Base-by-base conservation (phyloP, 1,284 basidiomycete species). In the Sphaerobolus stellatus region DNA sequence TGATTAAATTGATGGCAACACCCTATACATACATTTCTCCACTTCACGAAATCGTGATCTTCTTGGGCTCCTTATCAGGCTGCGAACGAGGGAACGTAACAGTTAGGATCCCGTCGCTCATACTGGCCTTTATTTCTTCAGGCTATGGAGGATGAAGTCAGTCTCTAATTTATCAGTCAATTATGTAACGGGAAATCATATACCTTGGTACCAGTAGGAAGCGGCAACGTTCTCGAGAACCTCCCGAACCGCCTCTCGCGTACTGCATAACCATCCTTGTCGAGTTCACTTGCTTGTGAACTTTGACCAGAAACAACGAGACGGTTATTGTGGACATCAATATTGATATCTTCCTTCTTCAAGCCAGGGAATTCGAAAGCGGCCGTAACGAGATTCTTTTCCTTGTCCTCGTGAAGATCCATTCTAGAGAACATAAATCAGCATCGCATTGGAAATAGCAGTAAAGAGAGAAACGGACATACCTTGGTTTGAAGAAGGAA, bases 221-320 rank as follows among this genome's bases (percentile, higher is more conserved):
- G 59, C 28, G 66, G 64, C 49, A 76, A 56, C 4, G 75, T 74
- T 62, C 84, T 75, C 48, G 69, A 63, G 65, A 82, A 77, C 29
- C 70, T 64, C 22, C 83, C 83, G 58, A 74, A 81, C 61, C 72
- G 77, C 54, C 84, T 73, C 65, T 88, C 84, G 48, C 77, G 74
- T 16, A 81, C 68, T 22, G 71, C 69, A 51, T 71, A 82, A 24
- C 77, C 78, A 20, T 66, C 61, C 61, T 78, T 74, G 3, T 75
- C 72, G 30, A 64, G 66, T 14, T 76, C 64, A 14, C 64, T 40
- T 3, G 64, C 62, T 13, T 64, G 24, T 43, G 67, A 70, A 11
- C 59, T 66, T 67, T 81, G 76, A 7, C 75, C 80, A 11, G 75
- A 75, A 54, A 82, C 56, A 50, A 64, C 74, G 48, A 82, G 69